Conservation (phyloP, 805 yeast genomes). For the Cyberlindnera samutprakarnensis region DNA sequence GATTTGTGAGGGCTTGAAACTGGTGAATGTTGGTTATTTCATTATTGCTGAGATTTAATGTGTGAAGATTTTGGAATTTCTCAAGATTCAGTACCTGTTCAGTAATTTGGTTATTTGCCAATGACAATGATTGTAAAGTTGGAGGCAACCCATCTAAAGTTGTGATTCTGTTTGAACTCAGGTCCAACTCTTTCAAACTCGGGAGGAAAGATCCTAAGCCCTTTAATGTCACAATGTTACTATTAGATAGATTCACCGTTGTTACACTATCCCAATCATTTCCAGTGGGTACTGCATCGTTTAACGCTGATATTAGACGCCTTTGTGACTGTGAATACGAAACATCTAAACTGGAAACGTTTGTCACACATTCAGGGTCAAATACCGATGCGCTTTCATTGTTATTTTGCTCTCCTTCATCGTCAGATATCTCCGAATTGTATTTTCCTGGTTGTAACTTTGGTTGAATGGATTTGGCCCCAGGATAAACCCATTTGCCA, state of each 20-base stretch:
- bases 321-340: conserved; percentile 39
- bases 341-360: conserved; percentile 34
- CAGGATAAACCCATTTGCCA: conserved; percentile 15
- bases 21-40: conserved; percentile 26
- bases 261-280: conserved; percentile 34
- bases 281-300: conserved; percentile 28
- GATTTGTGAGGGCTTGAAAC: conserved; percentile 22
- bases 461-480: not conserved
- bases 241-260: conserved; percentile 27
- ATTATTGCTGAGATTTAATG: conserved; percentile 33
- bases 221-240: conserved; percentile 29
- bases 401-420: conserved; percentile 7
- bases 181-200: conserved; percentile 12
- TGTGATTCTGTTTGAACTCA: conserved; percentile 12
- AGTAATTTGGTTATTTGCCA: conserved; percentile 14
- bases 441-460: not conserved
- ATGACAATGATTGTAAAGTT: conserved; percentile 4
- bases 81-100: conserved; percentile 16
- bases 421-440: not conserved
- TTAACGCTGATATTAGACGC: conserved; percentile 33
- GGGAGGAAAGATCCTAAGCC: conserved; percentile 37
- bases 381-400: conserved; percentile 3
- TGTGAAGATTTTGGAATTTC: conserved; percentile 18
- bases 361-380: conserved; percentile 27
- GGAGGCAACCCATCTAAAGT: conserved; percentile 20